These are phyloP conservation scores for Marasmius oreades DNA, from an alignment of 1,284 basidiomycete species.

Conservation along the genomic window DNA sequence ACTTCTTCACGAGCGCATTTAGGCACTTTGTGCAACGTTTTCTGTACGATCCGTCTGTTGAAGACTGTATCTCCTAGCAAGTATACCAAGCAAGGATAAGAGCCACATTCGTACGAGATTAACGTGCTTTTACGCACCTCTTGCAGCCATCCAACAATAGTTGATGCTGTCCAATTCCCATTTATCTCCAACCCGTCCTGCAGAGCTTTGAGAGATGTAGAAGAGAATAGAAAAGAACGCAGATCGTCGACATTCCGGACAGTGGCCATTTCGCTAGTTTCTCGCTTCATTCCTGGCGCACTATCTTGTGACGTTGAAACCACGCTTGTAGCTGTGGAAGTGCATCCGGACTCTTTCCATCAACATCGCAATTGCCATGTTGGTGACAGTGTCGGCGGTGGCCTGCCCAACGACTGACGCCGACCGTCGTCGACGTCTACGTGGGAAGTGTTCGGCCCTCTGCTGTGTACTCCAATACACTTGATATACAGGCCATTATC, in stretches of 20 bases:
- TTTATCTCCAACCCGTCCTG: neutral
- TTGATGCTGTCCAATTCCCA: neutral
- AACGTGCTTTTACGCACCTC: neutral
- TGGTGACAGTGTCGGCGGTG: too few species aligned
- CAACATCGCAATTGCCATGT: too few species aligned
- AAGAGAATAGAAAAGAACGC: neutral
- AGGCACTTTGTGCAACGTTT: neutral
- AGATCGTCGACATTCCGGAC: neutral
- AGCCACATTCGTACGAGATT: neutral
- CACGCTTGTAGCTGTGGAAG: too few species aligned
- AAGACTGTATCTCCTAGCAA: neutral
- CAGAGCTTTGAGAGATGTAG: neutral
- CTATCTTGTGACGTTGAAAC: too few species aligned
- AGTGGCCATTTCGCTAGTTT: too few species aligned
- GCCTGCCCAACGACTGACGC: too few species aligned
- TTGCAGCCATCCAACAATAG: neutral
- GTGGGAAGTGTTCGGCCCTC: too few species aligned
- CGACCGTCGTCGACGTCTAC: too few species aligned
- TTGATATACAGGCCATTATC: too few species aligned
- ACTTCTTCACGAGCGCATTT: neutral
- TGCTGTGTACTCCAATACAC: too few species aligned
- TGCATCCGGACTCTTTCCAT: too few species aligned
- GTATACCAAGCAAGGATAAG: neutral
- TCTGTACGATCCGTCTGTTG: neutral
- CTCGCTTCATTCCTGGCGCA: too few species aligned